These are phyloP conservation scores for Bruguiera parviflora DNA, from an alignment of 345 rosid genomes.

Conservation along the genomic window DNA sequence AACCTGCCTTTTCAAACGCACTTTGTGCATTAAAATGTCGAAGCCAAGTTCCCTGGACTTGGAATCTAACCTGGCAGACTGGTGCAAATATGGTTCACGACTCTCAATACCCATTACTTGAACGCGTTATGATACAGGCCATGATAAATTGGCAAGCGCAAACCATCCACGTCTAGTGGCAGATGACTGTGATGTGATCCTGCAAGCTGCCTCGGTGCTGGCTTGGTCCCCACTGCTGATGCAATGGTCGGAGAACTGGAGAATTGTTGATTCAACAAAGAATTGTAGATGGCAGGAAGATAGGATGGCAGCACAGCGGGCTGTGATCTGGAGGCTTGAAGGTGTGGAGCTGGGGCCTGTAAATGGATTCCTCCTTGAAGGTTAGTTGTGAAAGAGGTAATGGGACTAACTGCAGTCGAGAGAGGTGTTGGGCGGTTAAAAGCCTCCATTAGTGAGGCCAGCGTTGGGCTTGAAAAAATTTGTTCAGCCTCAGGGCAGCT, in stretches of 20 bases:
- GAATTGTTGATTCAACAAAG: no score
- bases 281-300: neutral
- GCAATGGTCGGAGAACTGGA: no score
- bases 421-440: slow-evolving; percentile 1
- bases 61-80: no score
- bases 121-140: no score
- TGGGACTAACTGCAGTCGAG: neutral
- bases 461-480: neutral
- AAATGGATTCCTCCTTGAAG: neutral
- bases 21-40: no score
- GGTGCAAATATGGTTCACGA: no score
- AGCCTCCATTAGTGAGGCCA: neutral
- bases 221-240: neutral
- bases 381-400: neutral
- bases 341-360: slow-evolving; percentile 12
- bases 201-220: neutral
- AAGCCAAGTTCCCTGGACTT: no score
- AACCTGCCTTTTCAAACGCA: no score
- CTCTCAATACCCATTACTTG: no score
- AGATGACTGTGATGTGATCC: neutral
- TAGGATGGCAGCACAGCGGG: neutral
- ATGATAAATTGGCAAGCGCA: neutral
- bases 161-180: neutral
- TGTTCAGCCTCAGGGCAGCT: slow-evolving; percentile 1
- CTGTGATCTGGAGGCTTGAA: neutral